phyloP scores from a whole-genome alignment of 805 yeast species.

The Yarrowia sp. region DNA sequence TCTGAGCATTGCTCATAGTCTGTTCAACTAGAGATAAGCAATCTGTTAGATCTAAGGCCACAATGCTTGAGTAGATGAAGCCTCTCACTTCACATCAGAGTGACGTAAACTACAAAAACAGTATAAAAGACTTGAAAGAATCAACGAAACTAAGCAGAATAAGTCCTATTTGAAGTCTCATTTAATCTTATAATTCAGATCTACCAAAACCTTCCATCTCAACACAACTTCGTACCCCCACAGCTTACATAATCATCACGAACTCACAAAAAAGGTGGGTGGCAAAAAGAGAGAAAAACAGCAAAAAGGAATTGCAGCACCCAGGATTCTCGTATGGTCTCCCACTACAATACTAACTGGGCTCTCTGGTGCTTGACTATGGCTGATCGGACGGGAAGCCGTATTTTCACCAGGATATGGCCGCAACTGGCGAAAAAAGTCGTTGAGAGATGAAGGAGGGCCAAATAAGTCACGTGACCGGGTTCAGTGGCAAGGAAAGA shows the following conservation, averaged over 20 bases:
- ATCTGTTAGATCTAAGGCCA: too few relatives aligned
- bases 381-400: constrained; percentile 35
- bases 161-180: too few relatives aligned
- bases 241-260: constrained; percentile 10
- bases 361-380: constrained; percentile 32
- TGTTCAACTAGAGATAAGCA: too few relatives aligned
- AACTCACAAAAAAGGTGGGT: background rate
- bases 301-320: constrained; percentile 13
- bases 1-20: too few relatives aligned
- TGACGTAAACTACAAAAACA: too few relatives aligned
- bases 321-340: constrained; percentile 30
- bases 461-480: constrained; percentile 1
- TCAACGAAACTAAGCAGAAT: background rate
- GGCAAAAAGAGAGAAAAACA: background rate
- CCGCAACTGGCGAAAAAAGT: constrained; percentile 17
- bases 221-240: background rate
- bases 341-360: constrained; percentile 30
- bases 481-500: too few relatives aligned
- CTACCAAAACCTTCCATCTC: too few relatives aligned
- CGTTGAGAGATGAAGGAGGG: background rate
- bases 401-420: constrained; percentile 34
- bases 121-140: too few relatives aligned
- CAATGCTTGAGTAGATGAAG: too few relatives aligned
- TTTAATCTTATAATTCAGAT: too few relatives aligned
- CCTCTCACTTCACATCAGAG: too few relatives aligned